Evolutionary conservation across 2,329 filamentous ascomycete genomes (phyloP), one percentile per base, ranked within the genome.

Genomic region (Alternaria infectoria): DNA sequence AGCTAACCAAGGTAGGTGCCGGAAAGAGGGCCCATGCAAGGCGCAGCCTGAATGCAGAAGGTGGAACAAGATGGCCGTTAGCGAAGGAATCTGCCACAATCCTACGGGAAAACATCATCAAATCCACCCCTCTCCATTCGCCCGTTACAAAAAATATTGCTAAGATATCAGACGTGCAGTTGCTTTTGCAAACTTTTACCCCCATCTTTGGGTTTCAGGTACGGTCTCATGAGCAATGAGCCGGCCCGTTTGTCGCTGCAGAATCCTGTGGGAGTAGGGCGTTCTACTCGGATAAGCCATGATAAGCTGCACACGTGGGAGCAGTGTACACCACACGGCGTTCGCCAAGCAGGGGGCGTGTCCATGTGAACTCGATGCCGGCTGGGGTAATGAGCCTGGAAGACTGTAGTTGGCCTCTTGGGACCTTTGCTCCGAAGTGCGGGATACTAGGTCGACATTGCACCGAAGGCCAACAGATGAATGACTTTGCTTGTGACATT

Each of bases 281-380:
- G 19, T 66, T 64, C 67, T 72, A 67, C 59, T 64, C 62, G 70
- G 74, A 67, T 69, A 69, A 59, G 62, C 59, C 50, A 65, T 67
- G 72, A 78, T 77, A 76, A 77, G 76, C 75, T 23, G 54, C 54
- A 61, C 47, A 61, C 76, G 77, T 78, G 76, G 76, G 75, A 72
- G 62, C 49, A 62, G 63, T 60, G 70, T 61, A 61, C 65, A 69
- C 64, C 57, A 65, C 64, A 65, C 57, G 61, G 57, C 64, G 55
- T 57, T 52, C 67, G 73, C 74, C 69, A 69, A 74, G 72, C 62
- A 69, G 57, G 67, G 54, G 70, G 69, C 66, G 58, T 74, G 73
- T 52, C 58, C 76, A 77, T 76, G 75, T 77, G 76, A 74, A 69
- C 73, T 52, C 46, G 63, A 57, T 65, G 60, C 44, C 63, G 64